Percentiles rank a stretch among this genome's conserved stretches.
These are phyloP conservation scores for Exophiala aquamarina DNA, from an alignment of 2,329 filamentous ascomycete species.

Conservation along the genomic window DNA sequence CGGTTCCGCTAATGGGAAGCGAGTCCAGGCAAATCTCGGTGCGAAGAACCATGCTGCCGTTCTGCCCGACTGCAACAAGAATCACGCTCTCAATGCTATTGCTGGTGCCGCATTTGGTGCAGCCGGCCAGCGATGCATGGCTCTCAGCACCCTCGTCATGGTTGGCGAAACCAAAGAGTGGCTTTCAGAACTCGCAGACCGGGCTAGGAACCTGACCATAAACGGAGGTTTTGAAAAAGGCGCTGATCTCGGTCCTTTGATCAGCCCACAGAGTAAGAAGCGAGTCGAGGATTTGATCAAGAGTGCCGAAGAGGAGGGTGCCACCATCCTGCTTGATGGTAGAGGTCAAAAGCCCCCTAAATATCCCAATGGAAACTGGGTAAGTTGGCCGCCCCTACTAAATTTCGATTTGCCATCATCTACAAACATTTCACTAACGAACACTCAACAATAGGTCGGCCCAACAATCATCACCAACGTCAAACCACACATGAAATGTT, in stretches of 20 bases:
- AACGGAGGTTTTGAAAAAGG: constrained; percentile 64
- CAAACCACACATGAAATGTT: constrained; percentile 65
- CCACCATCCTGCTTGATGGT: constrained; percentile 63
- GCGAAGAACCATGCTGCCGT: constrained; percentile 71
- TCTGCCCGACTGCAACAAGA: constrained; percentile 68
- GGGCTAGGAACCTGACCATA: constrained; percentile 60
- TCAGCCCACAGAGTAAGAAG: constrained; percentile 63
- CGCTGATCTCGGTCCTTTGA: constrained; percentile 64
- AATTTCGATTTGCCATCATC: neutral
- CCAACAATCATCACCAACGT: constrained; percentile 67
- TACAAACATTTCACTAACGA: constrained; percentile 3
- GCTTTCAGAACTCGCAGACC: constrained; percentile 63
- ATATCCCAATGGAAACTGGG: constrained; percentile 67
- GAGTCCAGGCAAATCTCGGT: constrained; percentile 67
- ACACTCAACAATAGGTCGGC: constrained; percentile 47
- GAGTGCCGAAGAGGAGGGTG: constrained; percentile 63
- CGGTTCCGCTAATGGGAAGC: constrained; percentile 69
- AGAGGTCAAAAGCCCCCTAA: constrained; percentile 61
- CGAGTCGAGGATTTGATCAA: constrained; percentile 62
- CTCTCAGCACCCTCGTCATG: constrained; percentile 64
- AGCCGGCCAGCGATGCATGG: constrained; percentile 70
- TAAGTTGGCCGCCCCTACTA: constrained; percentile 36
- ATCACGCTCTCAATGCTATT: constrained; percentile 66
- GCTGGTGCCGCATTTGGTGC: constrained; percentile 68
- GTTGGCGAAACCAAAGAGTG: constrained; percentile 66